phyloP scores from a whole-genome alignment of 2,329 filamentous ascomycete species.

The Zasmidium citrigriseum region DNA sequence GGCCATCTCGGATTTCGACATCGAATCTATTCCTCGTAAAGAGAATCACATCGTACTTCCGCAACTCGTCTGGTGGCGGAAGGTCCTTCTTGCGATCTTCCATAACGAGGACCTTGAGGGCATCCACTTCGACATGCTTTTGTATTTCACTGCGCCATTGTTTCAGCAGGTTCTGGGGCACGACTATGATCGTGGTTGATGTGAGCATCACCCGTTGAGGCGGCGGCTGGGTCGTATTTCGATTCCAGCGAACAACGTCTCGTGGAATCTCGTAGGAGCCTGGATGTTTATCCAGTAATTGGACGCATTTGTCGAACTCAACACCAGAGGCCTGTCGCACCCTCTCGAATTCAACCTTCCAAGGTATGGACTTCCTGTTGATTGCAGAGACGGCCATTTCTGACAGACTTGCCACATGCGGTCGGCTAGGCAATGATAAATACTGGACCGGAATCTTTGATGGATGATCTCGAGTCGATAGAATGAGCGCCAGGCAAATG shows the following conservation, averaged over 20 bases:
- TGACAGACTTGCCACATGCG: conserved; percentile 62
- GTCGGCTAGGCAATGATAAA: conserved; percentile 43
- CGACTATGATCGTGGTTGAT: conserved; percentile 72
- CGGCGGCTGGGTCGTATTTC: conserved; percentile 41
- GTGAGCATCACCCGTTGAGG: conserved; percentile 63
- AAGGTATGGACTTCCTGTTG: conserved; percentile 68
- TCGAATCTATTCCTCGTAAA: conserved; percentile 77
- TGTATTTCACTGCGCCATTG: conserved; percentile 83
- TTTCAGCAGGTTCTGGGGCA: conserved; percentile 77
- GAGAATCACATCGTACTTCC: conserved; percentile 73
- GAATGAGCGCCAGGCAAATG: conserved; percentile 71
- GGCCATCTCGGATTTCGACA: conserved; percentile 58
- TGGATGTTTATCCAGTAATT: conserved; percentile 47
- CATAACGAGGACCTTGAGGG: conserved; percentile 64
- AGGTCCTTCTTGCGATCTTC: conserved; percentile 54
- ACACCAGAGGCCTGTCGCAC: conserved; percentile 52
- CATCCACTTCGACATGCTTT: conserved; percentile 66
- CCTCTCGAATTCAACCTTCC: conserved; percentile 64
- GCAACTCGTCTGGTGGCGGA: conserved; percentile 60
- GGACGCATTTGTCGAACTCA: conserved; percentile 54
- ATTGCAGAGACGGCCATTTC: conserved; percentile 75
- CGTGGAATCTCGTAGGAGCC: conserved; percentile 44
- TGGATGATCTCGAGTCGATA: conserved; percentile 72
- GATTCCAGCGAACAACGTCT: conserved; percentile 42
- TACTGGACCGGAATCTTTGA: conserved; percentile 66